A percentile compares a stretch with the other conserved stretches of the same genome.
phyloP scores from a whole-genome alignment of 2,329 filamentous ascomycete genomes.

The Colletotrichum sp. region DNA sequence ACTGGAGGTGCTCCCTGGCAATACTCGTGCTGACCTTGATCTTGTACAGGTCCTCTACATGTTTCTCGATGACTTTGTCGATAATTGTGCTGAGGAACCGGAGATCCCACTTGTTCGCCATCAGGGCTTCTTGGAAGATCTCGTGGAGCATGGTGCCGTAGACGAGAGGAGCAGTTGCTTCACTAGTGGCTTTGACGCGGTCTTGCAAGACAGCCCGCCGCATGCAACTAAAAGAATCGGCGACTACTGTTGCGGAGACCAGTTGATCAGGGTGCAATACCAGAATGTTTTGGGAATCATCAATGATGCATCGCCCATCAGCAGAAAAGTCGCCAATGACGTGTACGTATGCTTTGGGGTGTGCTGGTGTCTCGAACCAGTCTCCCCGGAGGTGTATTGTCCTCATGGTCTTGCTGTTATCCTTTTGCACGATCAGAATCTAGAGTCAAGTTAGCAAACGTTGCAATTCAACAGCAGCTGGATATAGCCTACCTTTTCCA shows the following conservation, averaged over 20 bases:
- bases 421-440: conserved; percentile 83
- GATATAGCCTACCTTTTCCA: conserved; percentile 70
- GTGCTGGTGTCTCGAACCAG: conserved; percentile 84
- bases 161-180: conserved; percentile 79
- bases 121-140: conserved; percentile 89
- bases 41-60: conserved; percentile 88
- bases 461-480: background rate
- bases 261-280: conserved; percentile 95
- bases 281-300: conserved; percentile 82
- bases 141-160: conserved; percentile 96
- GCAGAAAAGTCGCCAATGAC: conserved; percentile 79
- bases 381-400: conserved; percentile 81
- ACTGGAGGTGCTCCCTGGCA: conserved; percentile 79
- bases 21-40: conserved; percentile 77
- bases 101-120: conserved; percentile 81
- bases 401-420: conserved; percentile 69
- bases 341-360: conserved; percentile 79
- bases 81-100: conserved; percentile 71
- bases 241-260: conserved; percentile 91
- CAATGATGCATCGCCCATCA: conserved; percentile 77
- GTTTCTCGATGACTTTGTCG: conserved; percentile 71
- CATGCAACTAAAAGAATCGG: conserved; percentile 93
- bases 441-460: conserved; percentile 39
- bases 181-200: conserved; percentile 88
- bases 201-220: conserved; percentile 93